phyloP scores from a whole-genome alignment of 1,139 yeast genomes.

The Geotrichum aggregatum region DNA sequence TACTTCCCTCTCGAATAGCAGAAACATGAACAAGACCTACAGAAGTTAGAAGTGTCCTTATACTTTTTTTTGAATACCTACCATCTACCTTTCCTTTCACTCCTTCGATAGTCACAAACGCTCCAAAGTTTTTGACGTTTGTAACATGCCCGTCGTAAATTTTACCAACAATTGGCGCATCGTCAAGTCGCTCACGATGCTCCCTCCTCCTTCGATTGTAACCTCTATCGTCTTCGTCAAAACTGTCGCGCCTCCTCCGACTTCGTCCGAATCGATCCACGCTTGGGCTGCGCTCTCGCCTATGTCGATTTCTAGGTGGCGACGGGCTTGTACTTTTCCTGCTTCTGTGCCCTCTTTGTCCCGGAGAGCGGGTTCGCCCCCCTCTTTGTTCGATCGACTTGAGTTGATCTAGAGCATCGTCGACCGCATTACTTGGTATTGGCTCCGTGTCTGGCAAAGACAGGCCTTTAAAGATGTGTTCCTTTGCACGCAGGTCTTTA shows the following conservation, averaged over 20 bases:
- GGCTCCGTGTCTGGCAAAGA: constrained; percentile 27
- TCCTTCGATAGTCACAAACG: constrained; percentile 56
- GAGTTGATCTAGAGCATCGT: constrained; percentile 16
- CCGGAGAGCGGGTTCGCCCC: constrained; percentile 6
- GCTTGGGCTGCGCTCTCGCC: constrained; percentile 13
- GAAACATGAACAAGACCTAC: constrained; percentile 66
- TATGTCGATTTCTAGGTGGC: constrained; percentile 2
- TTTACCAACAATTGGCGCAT: constrained; percentile 41
- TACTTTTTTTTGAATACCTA: constrained; percentile 12
- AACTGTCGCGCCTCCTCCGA: constrained; percentile 5
- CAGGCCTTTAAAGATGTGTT: constrained; percentile 24
- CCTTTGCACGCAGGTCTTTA: constrained; percentile 17
- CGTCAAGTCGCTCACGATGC: constrained; percentile 29
- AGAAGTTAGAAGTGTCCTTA: not conserved
- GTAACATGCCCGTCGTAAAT: constrained; percentile 60
- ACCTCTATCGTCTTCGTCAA: not conserved
- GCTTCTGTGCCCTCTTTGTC: constrained; percentile 3
- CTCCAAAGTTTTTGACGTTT: constrained; percentile 67
- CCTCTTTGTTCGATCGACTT: constrained; percentile 3
- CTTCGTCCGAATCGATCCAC: constrained; percentile 19
- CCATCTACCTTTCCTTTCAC: constrained; percentile 48
- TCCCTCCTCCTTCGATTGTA: constrained; percentile 7
- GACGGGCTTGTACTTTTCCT: constrained; percentile 1
- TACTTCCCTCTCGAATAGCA: constrained; percentile 47
- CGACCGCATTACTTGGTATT: constrained; percentile 13